Conservation (phyloP, 176 grass and related monocot species). For the Stipa capillata region DNA sequence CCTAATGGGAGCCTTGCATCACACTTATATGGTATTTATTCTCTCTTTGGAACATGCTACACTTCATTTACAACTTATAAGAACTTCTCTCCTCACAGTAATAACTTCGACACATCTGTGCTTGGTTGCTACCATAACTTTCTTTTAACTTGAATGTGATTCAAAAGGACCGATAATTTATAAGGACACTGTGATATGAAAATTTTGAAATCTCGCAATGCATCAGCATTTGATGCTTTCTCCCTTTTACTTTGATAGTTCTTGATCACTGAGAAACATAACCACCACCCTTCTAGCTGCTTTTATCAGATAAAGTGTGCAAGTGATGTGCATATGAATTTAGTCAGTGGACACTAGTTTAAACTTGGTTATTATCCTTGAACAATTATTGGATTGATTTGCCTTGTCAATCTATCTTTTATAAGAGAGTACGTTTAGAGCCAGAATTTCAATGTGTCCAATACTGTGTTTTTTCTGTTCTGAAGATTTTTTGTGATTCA, state of each 20-base stretch:
- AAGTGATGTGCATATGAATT: background rate
- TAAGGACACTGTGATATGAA: background rate
- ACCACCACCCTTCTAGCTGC: background rate
- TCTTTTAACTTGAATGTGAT: background rate
- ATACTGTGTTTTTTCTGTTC: slow-evolving; percentile 4
- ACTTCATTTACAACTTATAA: background rate
- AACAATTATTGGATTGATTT: background rate
- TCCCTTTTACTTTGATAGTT: slow-evolving; percentile 1
- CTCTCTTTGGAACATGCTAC: background rate
- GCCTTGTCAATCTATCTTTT: background rate
- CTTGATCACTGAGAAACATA: slow-evolving; percentile 5
- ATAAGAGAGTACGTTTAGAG: background rate
- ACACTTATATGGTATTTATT: slow-evolving; percentile 82
- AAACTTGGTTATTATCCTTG: background rate
- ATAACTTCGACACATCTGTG: background rate
- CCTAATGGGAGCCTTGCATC: slow-evolving; percentile 86
- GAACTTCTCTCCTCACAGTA: background rate
- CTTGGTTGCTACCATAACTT: background rate
- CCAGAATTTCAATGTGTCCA: background rate
- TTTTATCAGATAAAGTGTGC: slow-evolving; percentile 1
- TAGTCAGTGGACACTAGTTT: background rate
- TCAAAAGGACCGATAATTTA: background rate
- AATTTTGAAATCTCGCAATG: background rate
- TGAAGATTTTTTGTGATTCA: slow-evolving; percentile 28
- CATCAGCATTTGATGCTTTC: background rate